phyloP scores from a whole-genome alignment of 225 moss, liverwort and hornwort genomes.

The Lunularia cruciata region DNA sequence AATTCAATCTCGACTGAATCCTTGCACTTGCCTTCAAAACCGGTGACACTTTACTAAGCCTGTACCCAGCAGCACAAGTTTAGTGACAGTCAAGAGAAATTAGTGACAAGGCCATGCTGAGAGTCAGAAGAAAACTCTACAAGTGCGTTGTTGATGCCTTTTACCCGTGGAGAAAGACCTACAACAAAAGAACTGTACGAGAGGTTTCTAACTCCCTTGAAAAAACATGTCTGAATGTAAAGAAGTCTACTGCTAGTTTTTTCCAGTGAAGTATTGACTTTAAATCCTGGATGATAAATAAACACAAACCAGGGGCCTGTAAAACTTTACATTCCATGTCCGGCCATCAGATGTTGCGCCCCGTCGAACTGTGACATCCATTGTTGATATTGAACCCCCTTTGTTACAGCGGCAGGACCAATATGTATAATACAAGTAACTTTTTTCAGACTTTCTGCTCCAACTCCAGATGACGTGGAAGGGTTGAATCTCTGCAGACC shows the following conservation, averaged over 20 bases:
- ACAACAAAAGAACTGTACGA: no score
- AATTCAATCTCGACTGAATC: slow-evolving; percentile 78
- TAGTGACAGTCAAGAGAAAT: no score
- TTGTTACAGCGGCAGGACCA: slow-evolving; percentile 62
- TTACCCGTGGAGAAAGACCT: no score
- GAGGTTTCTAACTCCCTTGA: no score
- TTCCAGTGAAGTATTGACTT: no score
- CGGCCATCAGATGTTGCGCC: slow-evolving; percentile 86
- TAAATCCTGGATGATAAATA: no score
- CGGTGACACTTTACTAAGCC: slow-evolving; percentile 72
- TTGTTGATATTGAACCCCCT: slow-evolving; percentile 55
- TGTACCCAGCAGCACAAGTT: slow-evolving; percentile 20
- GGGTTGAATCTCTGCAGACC: slow-evolving; percentile 55
- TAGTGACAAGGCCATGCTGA: no score
- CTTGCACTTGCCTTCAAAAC: slow-evolving; percentile 80
- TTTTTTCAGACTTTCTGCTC: slow-evolving; percentile 46
- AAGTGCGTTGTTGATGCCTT: no score
- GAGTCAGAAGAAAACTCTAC: no score
- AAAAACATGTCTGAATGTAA: no score
- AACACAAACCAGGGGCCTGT: no score
- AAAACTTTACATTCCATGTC: slow-evolving; percentile 80
- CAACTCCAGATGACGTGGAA: slow-evolving; percentile 27
- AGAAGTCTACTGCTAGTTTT: no score
- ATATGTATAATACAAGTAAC: slow-evolving; percentile 84
- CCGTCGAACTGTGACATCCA: slow-evolving; percentile 78